Evolutionary conservation across 2,329 filamentous ascomycete genomes (phyloP).

Genomic region (Fusarium nanum): DNA sequence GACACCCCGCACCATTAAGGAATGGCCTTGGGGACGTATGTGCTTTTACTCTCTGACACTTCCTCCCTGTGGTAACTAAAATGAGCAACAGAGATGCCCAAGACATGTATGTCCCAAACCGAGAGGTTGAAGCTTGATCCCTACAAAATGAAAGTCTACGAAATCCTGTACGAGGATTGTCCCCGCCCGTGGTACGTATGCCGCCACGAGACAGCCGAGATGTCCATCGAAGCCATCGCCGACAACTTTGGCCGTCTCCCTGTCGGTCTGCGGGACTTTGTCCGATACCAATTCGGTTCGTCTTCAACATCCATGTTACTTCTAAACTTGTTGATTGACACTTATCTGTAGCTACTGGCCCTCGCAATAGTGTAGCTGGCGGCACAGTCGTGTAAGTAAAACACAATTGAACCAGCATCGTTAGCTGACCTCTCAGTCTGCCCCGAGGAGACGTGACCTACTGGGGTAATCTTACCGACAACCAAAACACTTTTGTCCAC

Average conservation of each 20-base stretch:
- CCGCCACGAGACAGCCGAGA: neutral
- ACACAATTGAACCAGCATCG: neutral
- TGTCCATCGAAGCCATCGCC: neutral
- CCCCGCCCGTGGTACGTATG: neutral
- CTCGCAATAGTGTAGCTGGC: neutral
- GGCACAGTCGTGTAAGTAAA: neutral
- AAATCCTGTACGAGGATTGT: neutral
- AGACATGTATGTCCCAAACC: neutral
- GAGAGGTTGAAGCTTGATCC: neutral
- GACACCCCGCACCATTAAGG: neutral
- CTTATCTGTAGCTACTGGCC: neutral
- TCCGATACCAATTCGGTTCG: neutral
- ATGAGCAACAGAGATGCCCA: neutral
- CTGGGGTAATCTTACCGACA: neutral
- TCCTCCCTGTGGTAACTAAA: neutral
- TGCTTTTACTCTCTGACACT: too few species aligned
- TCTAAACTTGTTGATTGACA: neutral
- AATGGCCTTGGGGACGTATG: conserved; percentile 1
- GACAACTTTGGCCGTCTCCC: neutral
- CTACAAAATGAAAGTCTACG: neutral
- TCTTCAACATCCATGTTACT: too few species aligned
- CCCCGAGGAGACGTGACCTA: neutral
- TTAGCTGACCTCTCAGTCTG: neutral
- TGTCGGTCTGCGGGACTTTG: neutral
- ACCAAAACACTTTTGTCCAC: neutral